A percentile compares a stretch with the other conserved stretches of the same genome.
These are phyloP conservation scores for Nothomitra cinnamomea DNA, from an alignment of 2,329 filamentous ascomycete genomes.

Conservation along the genomic window DNA sequence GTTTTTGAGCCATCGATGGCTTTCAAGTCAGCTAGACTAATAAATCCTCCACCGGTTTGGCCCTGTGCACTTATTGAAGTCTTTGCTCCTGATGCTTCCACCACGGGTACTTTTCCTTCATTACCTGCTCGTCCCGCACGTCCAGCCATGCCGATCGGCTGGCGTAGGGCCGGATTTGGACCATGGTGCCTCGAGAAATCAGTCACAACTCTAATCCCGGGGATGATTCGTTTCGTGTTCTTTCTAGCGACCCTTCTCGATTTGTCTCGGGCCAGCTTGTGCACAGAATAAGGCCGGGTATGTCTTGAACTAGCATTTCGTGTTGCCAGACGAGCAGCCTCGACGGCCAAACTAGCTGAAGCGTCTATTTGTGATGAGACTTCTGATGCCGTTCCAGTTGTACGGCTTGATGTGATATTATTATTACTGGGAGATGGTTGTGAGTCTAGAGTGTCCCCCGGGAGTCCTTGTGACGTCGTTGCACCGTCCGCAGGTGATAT, in stretches of 20 bases:
- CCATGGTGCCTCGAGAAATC: constrained; percentile 37
- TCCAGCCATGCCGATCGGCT: constrained; percentile 17
- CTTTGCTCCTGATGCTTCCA: not conserved
- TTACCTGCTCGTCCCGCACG: constrained; percentile 25
- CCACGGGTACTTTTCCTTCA: not conserved
- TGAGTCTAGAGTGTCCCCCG: not conserved
- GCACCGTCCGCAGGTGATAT: not conserved
- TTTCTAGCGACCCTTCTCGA: constrained; percentile 39
- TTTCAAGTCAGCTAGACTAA: not conserved
- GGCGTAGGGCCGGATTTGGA: constrained; percentile 28
- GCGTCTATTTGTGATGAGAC: not conserved
- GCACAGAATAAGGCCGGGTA: constrained; percentile 14
- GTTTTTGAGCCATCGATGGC: not conserved
- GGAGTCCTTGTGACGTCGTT: not conserved
- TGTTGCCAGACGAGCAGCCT: not conserved
- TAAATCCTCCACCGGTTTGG: not conserved
- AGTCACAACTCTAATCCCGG: constrained; percentile 52
- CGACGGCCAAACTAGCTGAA: not conserved
- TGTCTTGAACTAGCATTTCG: not conserved
- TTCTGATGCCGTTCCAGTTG: not conserved
- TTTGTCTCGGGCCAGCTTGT: constrained; percentile 26
- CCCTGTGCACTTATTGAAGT: not conserved
- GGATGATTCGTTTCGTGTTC: constrained; percentile 40
- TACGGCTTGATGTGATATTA: not conserved
- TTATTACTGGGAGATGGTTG: not conserved